Percentiles rank a stretch among this genome's conserved stretches.
phyloP scores from a whole-genome alignment of 1,284 basidiomycete species.

The Naganishia albida region DNA sequence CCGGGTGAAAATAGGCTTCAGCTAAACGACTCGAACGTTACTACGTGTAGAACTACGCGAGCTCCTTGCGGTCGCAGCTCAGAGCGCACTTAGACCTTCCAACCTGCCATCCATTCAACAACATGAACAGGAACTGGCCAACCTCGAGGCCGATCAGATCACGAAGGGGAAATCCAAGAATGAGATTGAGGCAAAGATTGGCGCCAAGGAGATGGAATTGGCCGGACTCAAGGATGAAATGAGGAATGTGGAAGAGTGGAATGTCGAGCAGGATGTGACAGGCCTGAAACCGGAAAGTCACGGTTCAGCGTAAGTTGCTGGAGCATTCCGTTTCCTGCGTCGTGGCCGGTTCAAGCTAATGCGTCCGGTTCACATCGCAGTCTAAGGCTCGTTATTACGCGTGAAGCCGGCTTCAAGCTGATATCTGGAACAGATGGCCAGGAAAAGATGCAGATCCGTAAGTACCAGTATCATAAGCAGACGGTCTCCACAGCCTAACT shows the following conservation, averaged over 20 bases:
- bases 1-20: neutral
- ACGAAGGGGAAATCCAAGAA: slow-evolving; percentile 18
- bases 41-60: slow-evolving; percentile 12
- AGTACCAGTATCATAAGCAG: neutral
- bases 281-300: slow-evolving; percentile 23
- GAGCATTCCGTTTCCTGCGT: neutral
- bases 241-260: slow-evolving; percentile 24
- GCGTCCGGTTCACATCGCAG: neutral
- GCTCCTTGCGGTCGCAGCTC: slow-evolving; percentile 1
- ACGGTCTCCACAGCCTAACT: too few relatives aligned
- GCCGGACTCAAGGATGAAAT: slow-evolving; percentile 19
- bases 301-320: slow-evolving; percentile 18
- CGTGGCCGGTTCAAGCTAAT: neutral
- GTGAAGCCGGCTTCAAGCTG: slow-evolving; percentile 25
- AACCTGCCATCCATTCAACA: slow-evolving; percentile 23
- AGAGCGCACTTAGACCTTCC: slow-evolving; percentile 20
- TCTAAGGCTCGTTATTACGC: slow-evolving; percentile 14
- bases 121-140: slow-evolving; percentile 25
- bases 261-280: slow-evolving; percentile 26
- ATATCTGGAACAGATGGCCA: slow-evolving; percentile 16
- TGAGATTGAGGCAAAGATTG: slow-evolving; percentile 22
- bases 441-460: slow-evolving; percentile 24
- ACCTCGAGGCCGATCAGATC: slow-evolving; percentile 25
- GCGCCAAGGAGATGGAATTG: slow-evolving; percentile 26
- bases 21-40: too few relatives aligned